Evolutionary conservation across 1,284 basidiomycete species (phyloP), one percentile per base, ranked within the genome.

Genomic region (Exsudoporus floridanus): DNA sequence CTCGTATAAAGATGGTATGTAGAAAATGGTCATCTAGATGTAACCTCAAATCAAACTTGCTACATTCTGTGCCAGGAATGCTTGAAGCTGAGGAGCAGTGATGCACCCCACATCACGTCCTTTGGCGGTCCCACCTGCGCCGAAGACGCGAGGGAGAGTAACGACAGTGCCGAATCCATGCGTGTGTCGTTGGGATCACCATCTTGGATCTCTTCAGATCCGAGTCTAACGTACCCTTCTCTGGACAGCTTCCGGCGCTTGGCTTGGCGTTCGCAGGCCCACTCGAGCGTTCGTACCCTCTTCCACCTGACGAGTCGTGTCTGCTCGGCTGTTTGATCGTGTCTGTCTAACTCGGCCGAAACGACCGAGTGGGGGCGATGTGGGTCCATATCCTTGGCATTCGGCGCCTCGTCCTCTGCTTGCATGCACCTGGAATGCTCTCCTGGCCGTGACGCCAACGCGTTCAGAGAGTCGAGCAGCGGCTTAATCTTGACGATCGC

Each of bases 221-320:
- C 58, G 19, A 52, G 59, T 48, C 49, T 54, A 33, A 31, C 42
- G 31, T 55, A 49, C 14, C 46, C 49, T 48, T 64, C 58, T 39
- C 38, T 58, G 45, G 49, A 54, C 39, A 62, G 43, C 56, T 57
- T 70, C 50, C 63, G 67, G 19, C 73, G 75, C 49, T 74, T 74
- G 14, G 70, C 58, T n/a, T 66, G 64, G 39, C 67, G 69, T 23
- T 74, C 69, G 55, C 77, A 78, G 12, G 77, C 77, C 77, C 77
- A 78, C 53, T 78, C 77, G n/a, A 78, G 67, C 2, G 72, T 73
- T 39, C 64, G 64, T 47, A 61, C 56, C 21, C 55, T 54, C 41
- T 60, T 70, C 52, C 56, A 53, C 33, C 3, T 52, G 42, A 43
- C 4, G 14, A 43, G 5, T 25, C 46, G 49, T 34, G 54, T 57